Evolutionary conservation across 768 basidiomycete genomes (phyloP), one percentile per base, ranked within the genome.

Genomic region (Glaciozyma antarctica): DNA sequence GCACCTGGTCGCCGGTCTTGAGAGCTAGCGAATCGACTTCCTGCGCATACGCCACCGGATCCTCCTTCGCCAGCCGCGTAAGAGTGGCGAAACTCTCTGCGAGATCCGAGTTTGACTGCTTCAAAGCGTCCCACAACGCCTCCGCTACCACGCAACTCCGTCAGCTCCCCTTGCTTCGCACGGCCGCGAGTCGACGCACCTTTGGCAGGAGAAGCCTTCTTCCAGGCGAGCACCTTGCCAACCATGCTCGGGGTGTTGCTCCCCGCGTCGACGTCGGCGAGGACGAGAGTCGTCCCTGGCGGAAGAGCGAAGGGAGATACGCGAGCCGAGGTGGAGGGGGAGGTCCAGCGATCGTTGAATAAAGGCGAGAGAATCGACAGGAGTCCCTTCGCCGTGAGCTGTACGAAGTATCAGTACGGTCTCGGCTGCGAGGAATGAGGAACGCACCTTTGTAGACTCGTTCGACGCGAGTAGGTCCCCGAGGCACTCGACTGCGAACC

Each of bases 261-360:
- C 15, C 95, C 95, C 13, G 88, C 90, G 72, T 95, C 89, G 21
- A 98, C 91, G 74, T 99, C 95, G 30, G 93, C 95, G 26, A 99
- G 81, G 78, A 98, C 82, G 44, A 99, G 81, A 61, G 88, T 81
- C 26, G 88, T 86, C 58, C 85, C 77, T 0, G 88, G 89, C 4
- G 95, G 95, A 43, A 99, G 84, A 60, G 83, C 81, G 76, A 95
- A 90, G 0, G 85, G 82, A 62, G 80, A 77, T 17, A 87, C 81
- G 41, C 73, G 75, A 10, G 71, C 71, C 26, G 62, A 22, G 16
- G 71, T 66, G 5, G 62, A 4, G 1, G 56, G 10, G 70, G 86
- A 83, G 71, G 90, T 85, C 93, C 93, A 95, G 61, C 79, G 80
- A 3, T 75, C 71, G 64, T 89, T 89, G 43, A 28, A 17, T 2